Percentiles rank a stretch among this genome's conserved stretches.
Conservation (phyloP, 768 basidiomycete species). For the Suillus alpinus region DNA sequence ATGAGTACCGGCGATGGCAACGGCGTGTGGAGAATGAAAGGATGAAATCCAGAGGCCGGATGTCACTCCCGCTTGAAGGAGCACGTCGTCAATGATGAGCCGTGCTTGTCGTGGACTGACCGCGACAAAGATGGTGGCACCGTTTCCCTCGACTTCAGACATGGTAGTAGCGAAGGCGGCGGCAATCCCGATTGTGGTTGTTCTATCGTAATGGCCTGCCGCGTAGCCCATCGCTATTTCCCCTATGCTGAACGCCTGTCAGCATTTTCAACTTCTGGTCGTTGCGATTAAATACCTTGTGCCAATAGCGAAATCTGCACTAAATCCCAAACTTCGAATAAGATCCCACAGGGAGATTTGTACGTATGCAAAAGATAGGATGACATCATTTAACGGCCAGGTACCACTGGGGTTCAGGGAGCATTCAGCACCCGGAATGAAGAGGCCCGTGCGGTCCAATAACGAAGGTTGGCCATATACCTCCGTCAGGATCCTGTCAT, state of each 20-base stretch:
- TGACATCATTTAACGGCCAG: constrained; percentile 34
- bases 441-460: constrained; percentile 32
- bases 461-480: constrained; percentile 29
- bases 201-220: constrained; percentile 33
- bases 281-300: constrained; percentile 21
- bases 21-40: constrained; percentile 36
- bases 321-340: constrained; percentile 28
- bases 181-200: constrained; percentile 34
- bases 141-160: constrained; percentile 33
- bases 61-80: constrained; percentile 23
- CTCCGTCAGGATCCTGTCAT: constrained; percentile 30
- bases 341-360: constrained; percentile 34
- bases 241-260: constrained; percentile 18
- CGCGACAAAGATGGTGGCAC: constrained; percentile 34
- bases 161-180: constrained; percentile 36
- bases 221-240: constrained; percentile 39
- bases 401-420: constrained; percentile 21
- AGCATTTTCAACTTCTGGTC: constrained; percentile 3
- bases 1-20: constrained; percentile 31
- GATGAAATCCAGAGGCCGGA: constrained; percentile 34
- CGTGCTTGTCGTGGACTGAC: constrained; percentile 31
- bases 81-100: constrained; percentile 31
- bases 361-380: constrained; percentile 31
- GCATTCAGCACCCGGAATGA: constrained; percentile 25
- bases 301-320: constrained; percentile 33